Evolutionary conservation across 148 eudicot genomes (phyloP).

Genomic region (Limonium bicolor): DNA sequence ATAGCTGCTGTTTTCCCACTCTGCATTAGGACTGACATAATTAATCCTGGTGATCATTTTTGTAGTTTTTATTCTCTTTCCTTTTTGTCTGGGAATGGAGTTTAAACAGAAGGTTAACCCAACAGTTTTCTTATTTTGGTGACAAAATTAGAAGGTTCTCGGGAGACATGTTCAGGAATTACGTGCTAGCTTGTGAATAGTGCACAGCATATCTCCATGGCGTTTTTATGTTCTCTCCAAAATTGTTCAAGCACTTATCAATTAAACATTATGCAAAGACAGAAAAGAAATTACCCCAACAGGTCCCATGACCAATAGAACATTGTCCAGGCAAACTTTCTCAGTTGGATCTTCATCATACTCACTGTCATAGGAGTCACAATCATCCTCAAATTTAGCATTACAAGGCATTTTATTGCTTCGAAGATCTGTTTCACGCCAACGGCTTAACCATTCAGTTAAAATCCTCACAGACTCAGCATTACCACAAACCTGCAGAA

Average conservation of each 20-base stretch:
- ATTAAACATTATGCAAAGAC: no score
- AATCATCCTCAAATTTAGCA: conserved; percentile 17
- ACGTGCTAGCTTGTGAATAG: no score
- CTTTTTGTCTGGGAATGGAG: no score
- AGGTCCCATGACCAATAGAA: conserved; percentile 83
- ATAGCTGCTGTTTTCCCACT: conserved; percentile 98
- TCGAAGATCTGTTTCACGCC: conserved; percentile 51
- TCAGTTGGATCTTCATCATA: conserved; percentile 31
- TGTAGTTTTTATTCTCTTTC: no score
- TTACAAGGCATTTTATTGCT: conserved; percentile 22
- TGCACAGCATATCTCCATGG: no score
- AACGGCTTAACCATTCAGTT: conserved; percentile 71
- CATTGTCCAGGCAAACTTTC: conserved; percentile 54
- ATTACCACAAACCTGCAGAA: conserved; percentile 91
- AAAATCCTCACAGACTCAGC: conserved; percentile 50
- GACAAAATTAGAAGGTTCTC: no score
- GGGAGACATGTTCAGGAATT: no score
- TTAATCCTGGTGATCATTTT: no score
- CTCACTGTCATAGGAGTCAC: conserved; percentile 29
- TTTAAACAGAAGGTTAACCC: no score
- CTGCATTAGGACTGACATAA: conserved; percentile 48
- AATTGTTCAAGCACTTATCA: no score
- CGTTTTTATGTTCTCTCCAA: no score
- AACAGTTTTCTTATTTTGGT: no score
- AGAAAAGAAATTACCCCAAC: conserved; percentile 62